Conservation (phyloP, 2,329 filamentous ascomycete species). For the Nannizziopsis arthrosporioides region DNA sequence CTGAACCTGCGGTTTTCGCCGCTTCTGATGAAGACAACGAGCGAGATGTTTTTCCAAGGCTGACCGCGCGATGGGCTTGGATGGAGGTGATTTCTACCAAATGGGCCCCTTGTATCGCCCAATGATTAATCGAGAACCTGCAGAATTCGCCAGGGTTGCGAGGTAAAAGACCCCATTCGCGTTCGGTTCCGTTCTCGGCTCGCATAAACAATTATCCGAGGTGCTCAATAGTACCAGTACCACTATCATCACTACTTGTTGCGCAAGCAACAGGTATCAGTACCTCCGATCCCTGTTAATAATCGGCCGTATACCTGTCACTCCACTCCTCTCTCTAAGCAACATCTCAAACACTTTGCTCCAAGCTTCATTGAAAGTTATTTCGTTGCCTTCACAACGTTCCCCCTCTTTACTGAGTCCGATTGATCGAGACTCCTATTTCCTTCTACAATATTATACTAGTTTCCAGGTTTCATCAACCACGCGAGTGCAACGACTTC, state of each 20-base stretch:
- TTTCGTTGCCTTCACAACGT: slow-evolving; percentile 4
- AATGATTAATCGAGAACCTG: too few species aligned
- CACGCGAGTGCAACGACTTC: background rate
- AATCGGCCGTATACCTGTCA: background rate
- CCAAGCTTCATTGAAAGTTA: slow-evolving; percentile 3
- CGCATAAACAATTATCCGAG: slow-evolving; percentile 6
- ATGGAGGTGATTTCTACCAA: too few species aligned
- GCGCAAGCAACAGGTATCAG: background rate
- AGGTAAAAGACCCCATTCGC: background rate
- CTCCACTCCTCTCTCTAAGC: slow-evolving; percentile 1
- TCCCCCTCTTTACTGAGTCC: background rate
- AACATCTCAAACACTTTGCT: slow-evolving; percentile 7
- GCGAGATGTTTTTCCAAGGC: too few species aligned
- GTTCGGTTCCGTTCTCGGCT: background rate
- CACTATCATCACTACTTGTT: background rate
- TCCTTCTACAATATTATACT: background rate
- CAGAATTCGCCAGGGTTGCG: background rate
- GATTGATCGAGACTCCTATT: background rate
- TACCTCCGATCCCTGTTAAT: background rate
- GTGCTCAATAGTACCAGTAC: background rate
- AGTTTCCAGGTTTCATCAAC: background rate
- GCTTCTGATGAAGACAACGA: background rate
- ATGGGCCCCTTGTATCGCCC: too few species aligned
- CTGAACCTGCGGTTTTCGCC: background rate
- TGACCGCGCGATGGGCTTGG: too few species aligned